Conservation (phyloP, 2,329 filamentous ascomycete species). For the Neoascochyta sp. region DNA sequence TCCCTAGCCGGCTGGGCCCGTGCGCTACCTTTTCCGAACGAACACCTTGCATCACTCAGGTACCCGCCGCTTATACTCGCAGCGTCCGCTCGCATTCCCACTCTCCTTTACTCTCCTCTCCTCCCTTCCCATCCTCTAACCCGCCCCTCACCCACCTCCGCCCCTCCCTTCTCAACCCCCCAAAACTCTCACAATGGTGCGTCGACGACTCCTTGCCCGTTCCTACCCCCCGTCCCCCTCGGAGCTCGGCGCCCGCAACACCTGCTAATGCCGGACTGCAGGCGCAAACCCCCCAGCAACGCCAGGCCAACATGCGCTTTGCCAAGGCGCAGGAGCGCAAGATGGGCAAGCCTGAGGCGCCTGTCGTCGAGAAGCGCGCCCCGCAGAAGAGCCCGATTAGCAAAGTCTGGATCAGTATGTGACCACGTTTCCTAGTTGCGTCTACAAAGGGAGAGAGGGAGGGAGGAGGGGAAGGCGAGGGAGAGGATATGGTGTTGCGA, state of each 20-base stretch:
- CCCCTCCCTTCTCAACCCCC: background rate
- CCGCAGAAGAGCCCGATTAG: slow-evolving; percentile 54
- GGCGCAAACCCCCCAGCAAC: slow-evolving; percentile 83
- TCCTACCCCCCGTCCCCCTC: background rate
- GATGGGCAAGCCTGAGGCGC: slow-evolving; percentile 61
- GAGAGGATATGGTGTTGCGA: no score
- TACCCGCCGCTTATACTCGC: slow-evolving; percentile 4
- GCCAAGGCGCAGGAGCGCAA: slow-evolving; percentile 67
- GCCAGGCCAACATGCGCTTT: slow-evolving; percentile 76
- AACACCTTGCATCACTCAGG: slow-evolving; percentile 34
- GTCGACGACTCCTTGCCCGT: slow-evolving; percentile 3
- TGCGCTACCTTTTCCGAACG: slow-evolving; percentile 18
- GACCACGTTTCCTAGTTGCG: no score
- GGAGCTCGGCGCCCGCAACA: background rate
- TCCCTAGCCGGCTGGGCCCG: slow-evolving; percentile 14
- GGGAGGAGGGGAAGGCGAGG: no score
- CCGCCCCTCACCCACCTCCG: slow-evolving; percentile 1
- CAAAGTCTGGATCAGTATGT: slow-evolving; percentile 59
- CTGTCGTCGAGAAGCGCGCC: slow-evolving; percentile 47
- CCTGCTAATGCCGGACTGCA: slow-evolving; percentile 31
- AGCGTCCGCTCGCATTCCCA: no score
- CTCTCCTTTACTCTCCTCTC: slow-evolving; percentile 1
- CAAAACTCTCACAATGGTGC: slow-evolving; percentile 13
- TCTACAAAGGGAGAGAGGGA: no score
- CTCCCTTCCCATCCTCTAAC: background rate